Conservation (phyloP, 257 asterid species). For the Solanum tacnaense region DNA sequence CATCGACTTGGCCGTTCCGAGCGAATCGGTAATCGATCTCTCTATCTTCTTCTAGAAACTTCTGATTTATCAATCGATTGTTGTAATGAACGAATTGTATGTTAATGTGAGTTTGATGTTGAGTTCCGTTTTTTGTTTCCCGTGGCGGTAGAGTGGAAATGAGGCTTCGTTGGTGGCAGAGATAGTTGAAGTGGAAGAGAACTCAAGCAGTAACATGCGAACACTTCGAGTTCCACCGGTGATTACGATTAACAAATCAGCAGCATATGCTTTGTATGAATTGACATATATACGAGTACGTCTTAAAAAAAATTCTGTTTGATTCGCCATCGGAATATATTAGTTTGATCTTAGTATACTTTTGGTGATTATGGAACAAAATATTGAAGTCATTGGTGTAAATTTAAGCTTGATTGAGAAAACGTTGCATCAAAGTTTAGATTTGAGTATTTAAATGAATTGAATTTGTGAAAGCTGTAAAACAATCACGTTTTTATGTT, state of each 20-base stretch:
- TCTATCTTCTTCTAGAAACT: not conserved
- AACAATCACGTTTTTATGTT: not conserved
- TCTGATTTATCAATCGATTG: not conserved
- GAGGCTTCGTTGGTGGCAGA: conserved; percentile 96
- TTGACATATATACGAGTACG: conserved; percentile 77
- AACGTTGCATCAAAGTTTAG: not conserved
- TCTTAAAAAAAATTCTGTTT: not conserved
- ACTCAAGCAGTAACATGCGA: conserved; percentile 64
- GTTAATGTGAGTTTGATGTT: not conserved
- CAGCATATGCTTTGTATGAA: conserved; percentile 72
- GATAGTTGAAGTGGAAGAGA: conserved; percentile 92
- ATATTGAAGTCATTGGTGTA: not conserved
- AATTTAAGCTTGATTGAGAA: not conserved
- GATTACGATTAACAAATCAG: conserved; percentile 70
- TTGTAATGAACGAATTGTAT: not conserved
- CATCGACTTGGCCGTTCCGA: conserved; percentile 80
- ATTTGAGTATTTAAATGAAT: not conserved
- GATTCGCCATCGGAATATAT: not conserved
- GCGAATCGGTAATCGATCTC: conserved; percentile 47
- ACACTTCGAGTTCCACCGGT: conserved; percentile 75
- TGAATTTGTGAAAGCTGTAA: not conserved
- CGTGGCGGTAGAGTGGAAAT: conserved; percentile 56
- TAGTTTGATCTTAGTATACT: not conserved
- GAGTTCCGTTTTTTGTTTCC: not conserved
- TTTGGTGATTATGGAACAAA: not conserved